Conservation (phyloP, 2,329 filamentous ascomycete species). For the Phaeomoniella chlamydospora region DNA sequence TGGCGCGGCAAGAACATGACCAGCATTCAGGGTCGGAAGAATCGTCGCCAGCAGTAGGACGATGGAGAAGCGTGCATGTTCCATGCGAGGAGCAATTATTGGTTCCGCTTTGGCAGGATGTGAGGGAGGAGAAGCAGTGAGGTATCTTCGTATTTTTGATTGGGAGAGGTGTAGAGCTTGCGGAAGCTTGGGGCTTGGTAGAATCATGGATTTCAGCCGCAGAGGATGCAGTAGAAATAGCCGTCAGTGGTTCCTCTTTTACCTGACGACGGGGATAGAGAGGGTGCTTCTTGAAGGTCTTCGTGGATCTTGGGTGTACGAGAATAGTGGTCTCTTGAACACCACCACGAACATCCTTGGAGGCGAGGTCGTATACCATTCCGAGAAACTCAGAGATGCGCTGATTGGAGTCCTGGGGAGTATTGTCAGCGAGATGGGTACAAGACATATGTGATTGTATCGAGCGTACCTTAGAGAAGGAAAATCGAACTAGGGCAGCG, state of each 20-base stretch:
- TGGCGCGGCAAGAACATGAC: slow-evolving; percentile 58
- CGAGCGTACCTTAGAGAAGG: not conserved
- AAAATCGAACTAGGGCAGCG: not conserved
- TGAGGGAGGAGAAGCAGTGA: slow-evolving; percentile 58
- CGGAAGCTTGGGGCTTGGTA: slow-evolving; percentile 16
- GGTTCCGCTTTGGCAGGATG: slow-evolving; percentile 55
- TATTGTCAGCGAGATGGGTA: too few species aligned
- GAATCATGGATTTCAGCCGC: slow-evolving; percentile 5
- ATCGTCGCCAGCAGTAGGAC: slow-evolving; percentile 25
- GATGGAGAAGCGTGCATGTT: slow-evolving; percentile 54
- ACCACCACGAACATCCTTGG: not conserved
- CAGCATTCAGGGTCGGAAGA: slow-evolving; percentile 44
- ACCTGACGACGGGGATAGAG: not conserved
- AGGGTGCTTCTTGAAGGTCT: not conserved
- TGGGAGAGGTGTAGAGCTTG: slow-evolving; percentile 19
- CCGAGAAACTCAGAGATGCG: not conserved
- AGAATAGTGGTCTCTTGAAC: not conserved
- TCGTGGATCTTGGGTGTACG: not conserved
- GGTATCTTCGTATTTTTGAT: slow-evolving; percentile 43
- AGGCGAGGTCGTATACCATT: not conserved
- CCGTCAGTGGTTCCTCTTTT: not conserved
- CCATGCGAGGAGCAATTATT: slow-evolving; percentile 75
- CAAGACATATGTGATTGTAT: too few species aligned
- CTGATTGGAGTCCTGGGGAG: not conserved
- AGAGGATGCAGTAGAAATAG: not conserved